Conservation (phyloP, 805 yeast genomes). For the Yamadazyma tumulicola region DNA sequence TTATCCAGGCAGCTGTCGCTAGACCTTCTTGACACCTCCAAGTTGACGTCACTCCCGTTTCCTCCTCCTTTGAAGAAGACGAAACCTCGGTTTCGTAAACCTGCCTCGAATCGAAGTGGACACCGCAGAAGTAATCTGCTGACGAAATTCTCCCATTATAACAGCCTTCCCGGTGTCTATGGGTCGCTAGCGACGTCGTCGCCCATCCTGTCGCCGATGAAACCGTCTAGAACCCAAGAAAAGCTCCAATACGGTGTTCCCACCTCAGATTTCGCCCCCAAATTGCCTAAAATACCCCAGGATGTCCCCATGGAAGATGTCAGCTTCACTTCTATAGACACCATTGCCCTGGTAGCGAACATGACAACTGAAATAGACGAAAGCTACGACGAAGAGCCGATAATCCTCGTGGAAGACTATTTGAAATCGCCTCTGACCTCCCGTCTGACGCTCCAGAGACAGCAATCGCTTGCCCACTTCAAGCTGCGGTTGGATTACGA, state of each 20-base stretch:
- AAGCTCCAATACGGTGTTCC: neutral
- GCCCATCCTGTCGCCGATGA: neutral
- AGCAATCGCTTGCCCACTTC: slow-evolving; percentile 37
- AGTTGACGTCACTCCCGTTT: slow-evolving; percentile 49
- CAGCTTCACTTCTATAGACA: slow-evolving; percentile 14
- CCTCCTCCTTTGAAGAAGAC: slow-evolving; percentile 44
- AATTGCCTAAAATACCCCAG: neutral
- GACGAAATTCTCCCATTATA: too few species aligned
- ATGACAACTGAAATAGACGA: slow-evolving; percentile 15
- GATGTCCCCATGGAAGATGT: slow-evolving; percentile 9
- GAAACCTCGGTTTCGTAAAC: slow-evolving; percentile 1
- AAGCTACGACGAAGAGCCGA: slow-evolving; percentile 29
- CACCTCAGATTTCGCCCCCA: slow-evolving; percentile 1
- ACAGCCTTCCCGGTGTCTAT: neutral
- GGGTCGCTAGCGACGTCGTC: neutral
- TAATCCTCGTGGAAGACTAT: slow-evolving; percentile 57
- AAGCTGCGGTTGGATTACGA: slow-evolving; percentile 18
- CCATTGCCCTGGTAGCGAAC: slow-evolving; percentile 12
- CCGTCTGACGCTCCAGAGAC: slow-evolving; percentile 17
- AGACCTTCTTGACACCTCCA: slow-evolving; percentile 47
- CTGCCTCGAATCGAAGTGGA: neutral
- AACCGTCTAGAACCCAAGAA: neutral
- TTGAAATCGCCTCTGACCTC: slow-evolving; percentile 23
- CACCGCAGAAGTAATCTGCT: neutral
- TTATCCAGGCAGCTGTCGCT: slow-evolving; percentile 37